Evolutionary conservation across 2,329 filamentous ascomycete species (phyloP).

Genomic region (Tolypocladium amazonense): DNA sequence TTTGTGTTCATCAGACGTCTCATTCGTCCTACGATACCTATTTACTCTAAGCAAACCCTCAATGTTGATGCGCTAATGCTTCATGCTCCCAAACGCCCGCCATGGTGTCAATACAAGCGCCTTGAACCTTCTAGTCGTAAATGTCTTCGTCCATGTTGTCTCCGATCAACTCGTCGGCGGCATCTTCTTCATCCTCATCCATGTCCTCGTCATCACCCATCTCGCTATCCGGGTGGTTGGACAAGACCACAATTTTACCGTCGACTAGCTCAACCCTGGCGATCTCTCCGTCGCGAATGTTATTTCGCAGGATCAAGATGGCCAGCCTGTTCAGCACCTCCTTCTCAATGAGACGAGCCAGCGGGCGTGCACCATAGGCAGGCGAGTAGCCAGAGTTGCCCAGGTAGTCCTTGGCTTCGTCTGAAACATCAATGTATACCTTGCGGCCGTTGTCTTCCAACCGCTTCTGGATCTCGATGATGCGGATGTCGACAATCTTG

Average conservation of each 20-base stretch:
- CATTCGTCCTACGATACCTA: not conserved
- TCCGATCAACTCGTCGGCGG: constrained; percentile 54
- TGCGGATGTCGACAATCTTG: constrained; percentile 85
- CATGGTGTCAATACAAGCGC: not conserved
- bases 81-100: not conserved
- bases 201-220: constrained; percentile 58
- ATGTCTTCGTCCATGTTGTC: constrained; percentile 52
- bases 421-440: constrained; percentile 69
- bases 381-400: constrained; percentile 88
- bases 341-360: constrained; percentile 87
- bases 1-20: not conserved
- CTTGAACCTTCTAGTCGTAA: constrained; percentile 23
- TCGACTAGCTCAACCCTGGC: constrained; percentile 71
- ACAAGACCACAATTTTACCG: constrained; percentile 68
- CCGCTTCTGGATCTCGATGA: constrained; percentile 83
- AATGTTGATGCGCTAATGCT: not conserved
- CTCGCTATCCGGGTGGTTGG: constrained; percentile 65
- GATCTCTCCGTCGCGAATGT: constrained; percentile 73
- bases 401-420: constrained; percentile 87
- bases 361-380: constrained; percentile 83
- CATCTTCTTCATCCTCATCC: constrained; percentile 63
- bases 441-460: constrained; percentile 78
- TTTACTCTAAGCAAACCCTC: not conserved
- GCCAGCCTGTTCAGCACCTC: constrained; percentile 92
- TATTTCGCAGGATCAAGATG: constrained; percentile 78